Base-by-base conservation (phyloP, 2,329 filamentous ascomycete species). In the Chaetomiaceae sp. region DNA sequence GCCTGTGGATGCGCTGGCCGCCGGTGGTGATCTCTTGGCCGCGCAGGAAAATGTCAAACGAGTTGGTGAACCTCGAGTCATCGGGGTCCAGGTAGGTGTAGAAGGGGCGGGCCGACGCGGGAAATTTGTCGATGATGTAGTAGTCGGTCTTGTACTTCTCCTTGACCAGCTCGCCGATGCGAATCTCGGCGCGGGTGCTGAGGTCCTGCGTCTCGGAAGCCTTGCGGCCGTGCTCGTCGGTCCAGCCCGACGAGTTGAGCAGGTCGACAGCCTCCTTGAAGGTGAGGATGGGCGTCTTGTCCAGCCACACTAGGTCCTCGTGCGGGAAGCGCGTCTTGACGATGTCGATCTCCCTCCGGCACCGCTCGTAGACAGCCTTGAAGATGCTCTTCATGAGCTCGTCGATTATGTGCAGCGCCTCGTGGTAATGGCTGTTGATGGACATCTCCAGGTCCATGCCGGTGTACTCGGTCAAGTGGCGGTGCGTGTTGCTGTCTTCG, bases 61-160 rank as follows among this genome's bases (percentile, higher is more conserved):
- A 95, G 68, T 95, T 95, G 47, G 91, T 96, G 68, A 84, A 83
- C 31, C 80, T 77, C 12, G 81, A 75, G 64, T 95, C 82, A 15
- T 85, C 76, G 1, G 85, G 80, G 58, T 95, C 89, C 25, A 86
- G 86, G 81, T 95, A 91, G 1, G 91, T 89, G 66, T 96, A 96
- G 72, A 96, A 96, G 0, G 91, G 91, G 39, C 91, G 83, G 2
- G 89, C 91, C 6, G 83, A 85, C 20, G 82, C 76, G 1, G 91
- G 91, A 75, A 96, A 96, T 66, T 95, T 95, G 78, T 96, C 91
- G 37, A 96, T 79, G 58, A 96, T 87, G 71, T 94, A 96, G 73
- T 95, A 96, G 64, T 96, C 91, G 0, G 91, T 95, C 51, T 82
- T 78, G 65, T 87, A 94, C 72, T 91, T 91, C 66, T 95, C 83